Base-by-base conservation (phyloP, 164 flowering plant species). In the Tinospora cordifolia region DNA sequence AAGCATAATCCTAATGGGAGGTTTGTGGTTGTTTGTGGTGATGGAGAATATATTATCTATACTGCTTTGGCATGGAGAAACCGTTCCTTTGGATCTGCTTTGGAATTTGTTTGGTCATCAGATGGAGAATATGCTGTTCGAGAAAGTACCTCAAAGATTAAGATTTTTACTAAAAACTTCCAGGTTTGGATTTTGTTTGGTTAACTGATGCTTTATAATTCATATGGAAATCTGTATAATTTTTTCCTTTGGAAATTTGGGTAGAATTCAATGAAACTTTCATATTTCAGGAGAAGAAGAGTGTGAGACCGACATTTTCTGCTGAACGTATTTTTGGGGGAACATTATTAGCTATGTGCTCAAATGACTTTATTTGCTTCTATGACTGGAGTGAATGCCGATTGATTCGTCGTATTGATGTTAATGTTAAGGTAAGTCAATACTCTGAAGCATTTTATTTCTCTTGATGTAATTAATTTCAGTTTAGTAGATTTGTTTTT, bases 1-100 rank as follows among this genome's bases (percentile, higher is more conserved):
- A 94, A 87, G 86, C 99, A 94, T 79, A 94, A 94, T 40, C 98
- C 99, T 15, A 94, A 90, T 80, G 99, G 99, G 74, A 84, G 99
- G 79, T 94, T 90, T 78, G 98, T 94, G 75, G 99, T 94, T 73
- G 99, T 92, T 41, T 94, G 98, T 78, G 99, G 99, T 66, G 99
- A 94, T 83, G 98, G 99, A 30, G 99, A 94, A 72, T 92, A 88
- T 79, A 85, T 94, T 27, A 89, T 92, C 57, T 94, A 89, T 72
- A 94, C 99, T 49, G 96, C 99, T 79, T 80, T 94, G 75, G 99
- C 99, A 66, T 92, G 99, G 99, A 90, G 99, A 81, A 94, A 94
- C 69, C 84, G 92, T 79, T 90, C 98, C n/a, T 94, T 92, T 83
- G 99, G 99, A 27, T 92, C 99, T 0, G 99, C 94, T 25, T 73